Evolutionary conservation across 768 basidiomycete species (phyloP).

Genomic region (Mycena epipterygia): DNA sequence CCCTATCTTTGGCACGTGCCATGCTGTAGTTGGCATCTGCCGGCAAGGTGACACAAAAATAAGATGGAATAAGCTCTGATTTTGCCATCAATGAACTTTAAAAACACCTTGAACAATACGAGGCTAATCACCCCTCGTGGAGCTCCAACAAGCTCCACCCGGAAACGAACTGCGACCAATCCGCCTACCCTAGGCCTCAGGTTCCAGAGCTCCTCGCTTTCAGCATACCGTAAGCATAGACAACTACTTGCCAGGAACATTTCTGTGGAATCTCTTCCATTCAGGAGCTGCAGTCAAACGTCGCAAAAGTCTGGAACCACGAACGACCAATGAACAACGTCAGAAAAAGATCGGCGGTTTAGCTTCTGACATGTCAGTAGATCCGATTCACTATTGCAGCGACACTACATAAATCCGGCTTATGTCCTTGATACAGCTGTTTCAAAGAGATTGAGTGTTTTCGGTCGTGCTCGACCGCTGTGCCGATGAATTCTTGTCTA

Average conservation of each 20-base stretch:
- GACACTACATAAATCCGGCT: constrained; percentile 20
- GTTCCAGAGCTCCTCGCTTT: constrained; percentile 10
- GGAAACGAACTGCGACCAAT: neutral
- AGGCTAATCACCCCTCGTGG: no score
- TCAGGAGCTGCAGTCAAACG: constrained; percentile 23
- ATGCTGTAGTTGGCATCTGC: no score
- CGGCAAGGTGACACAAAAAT: no score
- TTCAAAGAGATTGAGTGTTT: constrained; percentile 18
- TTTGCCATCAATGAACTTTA: no score
- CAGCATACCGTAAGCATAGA: neutral
- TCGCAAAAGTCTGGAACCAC: constrained; percentile 13
- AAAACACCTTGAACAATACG: no score
- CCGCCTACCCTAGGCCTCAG: constrained; percentile 11
- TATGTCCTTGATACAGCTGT: constrained; percentile 18
- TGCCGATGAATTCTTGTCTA: constrained; percentile 20
- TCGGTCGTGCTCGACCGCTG: constrained; percentile 21
- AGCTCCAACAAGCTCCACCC: neutral
- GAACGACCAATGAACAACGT: constrained; percentile 11
- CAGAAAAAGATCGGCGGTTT: constrained; percentile 10
- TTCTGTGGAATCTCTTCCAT: constrained; percentile 19
- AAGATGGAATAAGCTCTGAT: no score
- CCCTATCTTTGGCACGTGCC: no score
- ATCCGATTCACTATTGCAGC: constrained; percentile 19
- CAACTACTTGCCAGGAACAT: constrained; percentile 18
- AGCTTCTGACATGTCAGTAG: constrained; percentile 17